Evolutionary conservation across 257 asterid species (phyloP), one percentile per base, ranked within the genome.

Genomic region (Coffea canephora): DNA sequence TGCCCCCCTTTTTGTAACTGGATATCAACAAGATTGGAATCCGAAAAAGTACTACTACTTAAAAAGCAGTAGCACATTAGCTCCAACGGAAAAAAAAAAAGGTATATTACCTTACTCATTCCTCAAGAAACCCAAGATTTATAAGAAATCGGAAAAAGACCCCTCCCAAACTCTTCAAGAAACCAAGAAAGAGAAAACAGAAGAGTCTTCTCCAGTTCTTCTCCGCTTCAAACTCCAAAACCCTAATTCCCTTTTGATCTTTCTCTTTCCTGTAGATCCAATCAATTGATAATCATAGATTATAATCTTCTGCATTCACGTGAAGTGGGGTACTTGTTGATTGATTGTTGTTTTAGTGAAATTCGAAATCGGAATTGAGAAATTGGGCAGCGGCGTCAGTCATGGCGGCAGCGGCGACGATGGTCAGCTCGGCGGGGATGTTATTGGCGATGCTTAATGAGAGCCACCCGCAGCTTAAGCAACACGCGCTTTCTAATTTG

Each of bases 371-470:
- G 46, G 69, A 19, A 18, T 50, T 25, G 46, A 43, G 62, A 31
- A 76, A 76, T 61, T 41, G 21, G 59, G 52, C 74, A 41, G 74
- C 25, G 12, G 31, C 43, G 16, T 50, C 45, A 73, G 75, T 54
- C 19, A 31, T 43, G 91, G 89, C 91, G 71, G 83, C 90, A 79
- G 91, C 90, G 71, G 91, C 92, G 85, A 91, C 93, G 73, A 93
- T 85, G 95, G 96, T 94, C 83, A 91, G 95, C 77, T 94, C 97
- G 57, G 96, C 98, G 21, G 99, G 98, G 6, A 95, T 93, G 77
- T 87, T 93, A 55, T 80, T 95, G 87, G 99, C 99, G 86, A 95
- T 95, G 99, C 86, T 95, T 72, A 95, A 91, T 78, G 99, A 95
- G 84, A 75, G 69, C 75, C 95, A 91, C 78, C 96, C 99, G 57